Conservation (phyloP, 2,329 filamentous ascomycete genomes). For the Aspergillus phoenicis region DNA sequence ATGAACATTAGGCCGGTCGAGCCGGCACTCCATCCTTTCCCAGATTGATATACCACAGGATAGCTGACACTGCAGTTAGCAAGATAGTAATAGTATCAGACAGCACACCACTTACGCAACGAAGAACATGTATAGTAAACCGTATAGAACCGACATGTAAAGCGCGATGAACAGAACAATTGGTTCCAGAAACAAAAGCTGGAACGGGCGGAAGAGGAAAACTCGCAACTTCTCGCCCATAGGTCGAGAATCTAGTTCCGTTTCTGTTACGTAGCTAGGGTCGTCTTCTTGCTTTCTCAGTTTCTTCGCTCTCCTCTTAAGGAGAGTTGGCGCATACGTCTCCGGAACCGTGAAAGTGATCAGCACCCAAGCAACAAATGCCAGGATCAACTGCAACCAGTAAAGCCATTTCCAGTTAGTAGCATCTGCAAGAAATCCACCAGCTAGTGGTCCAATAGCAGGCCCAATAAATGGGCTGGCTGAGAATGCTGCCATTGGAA, state of each 20-base stretch:
- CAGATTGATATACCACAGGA: constrained; percentile 70
- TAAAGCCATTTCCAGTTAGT: constrained; percentile 82
- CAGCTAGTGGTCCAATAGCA: constrained; percentile 73
- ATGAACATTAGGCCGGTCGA: constrained; percentile 86
- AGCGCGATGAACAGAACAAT: constrained; percentile 82
- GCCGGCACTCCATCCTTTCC: constrained; percentile 75
- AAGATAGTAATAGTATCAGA: background rate
- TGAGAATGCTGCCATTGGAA: constrained; percentile 84
- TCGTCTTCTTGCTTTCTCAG: constrained; percentile 71
- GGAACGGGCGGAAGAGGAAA: constrained; percentile 80
- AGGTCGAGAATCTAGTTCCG: constrained; percentile 74
- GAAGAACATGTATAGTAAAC: constrained; percentile 57
- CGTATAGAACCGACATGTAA: constrained; percentile 77
- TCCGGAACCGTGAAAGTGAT: constrained; percentile 90
- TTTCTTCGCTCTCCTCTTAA: constrained; percentile 70
- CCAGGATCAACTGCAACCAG: constrained; percentile 80
- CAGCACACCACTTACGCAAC: constrained; percentile 53
- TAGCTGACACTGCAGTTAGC: constrained; percentile 32
- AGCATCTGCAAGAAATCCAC: constrained; percentile 72
- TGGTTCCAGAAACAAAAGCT: constrained; percentile 79
- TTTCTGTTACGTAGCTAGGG: constrained; percentile 71
- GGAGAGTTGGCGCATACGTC: constrained; percentile 80
- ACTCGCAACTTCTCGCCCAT: constrained; percentile 69
- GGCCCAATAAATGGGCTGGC: constrained; percentile 83
- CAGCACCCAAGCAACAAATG: constrained; percentile 68